Percentiles rank a stretch among this genome's conserved stretches.
phyloP scores from a whole-genome alignment of 129 eudicot genomes.

The carrot (Daucus carota) region DNA sequence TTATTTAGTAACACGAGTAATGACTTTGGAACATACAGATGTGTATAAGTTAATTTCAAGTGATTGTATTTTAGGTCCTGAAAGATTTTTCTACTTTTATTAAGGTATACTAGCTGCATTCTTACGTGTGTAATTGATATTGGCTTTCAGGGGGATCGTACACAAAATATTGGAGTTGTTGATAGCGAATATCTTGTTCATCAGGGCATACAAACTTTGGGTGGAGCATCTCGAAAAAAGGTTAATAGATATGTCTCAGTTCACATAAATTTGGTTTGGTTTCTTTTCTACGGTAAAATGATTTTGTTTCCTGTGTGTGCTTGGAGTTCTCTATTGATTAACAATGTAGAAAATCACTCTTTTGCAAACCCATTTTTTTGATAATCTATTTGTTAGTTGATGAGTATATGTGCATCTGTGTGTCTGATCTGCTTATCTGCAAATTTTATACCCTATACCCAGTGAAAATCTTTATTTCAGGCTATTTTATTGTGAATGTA shows the following conservation, averaged over 20 bases:
- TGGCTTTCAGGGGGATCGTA: conserved; percentile 58
- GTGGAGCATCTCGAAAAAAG: conserved; percentile 62
- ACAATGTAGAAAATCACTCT: background rate
- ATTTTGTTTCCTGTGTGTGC: too few species aligned
- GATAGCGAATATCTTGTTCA: conserved; percentile 76
- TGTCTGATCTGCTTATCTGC: background rate
- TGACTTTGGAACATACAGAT: too few species aligned
- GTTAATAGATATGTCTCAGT: conserved; percentile 14
- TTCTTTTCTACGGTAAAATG: background rate
- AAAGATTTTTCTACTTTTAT: background rate
- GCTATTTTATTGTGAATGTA: background rate
- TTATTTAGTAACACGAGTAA: background rate
- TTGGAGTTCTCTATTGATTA: too few species aligned
- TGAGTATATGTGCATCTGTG: background rate
- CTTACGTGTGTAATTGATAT: background rate
- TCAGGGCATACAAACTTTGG: conserved; percentile 72
- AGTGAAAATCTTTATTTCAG: background rate
- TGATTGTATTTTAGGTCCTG: background rate
- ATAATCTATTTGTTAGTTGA: background rate
- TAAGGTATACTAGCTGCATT: background rate
- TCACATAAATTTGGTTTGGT: background rate
- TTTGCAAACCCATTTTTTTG: background rate
- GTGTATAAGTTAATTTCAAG: too few species aligned
- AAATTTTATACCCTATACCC: background rate
- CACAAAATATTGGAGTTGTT: conserved; percentile 72